A percentile compares a stretch with the other conserved stretches of the same genome.
Evolutionary conservation across 352 stramenopile species (phyloP).

Genomic region (Globisporangium paroecandrum): DNA sequence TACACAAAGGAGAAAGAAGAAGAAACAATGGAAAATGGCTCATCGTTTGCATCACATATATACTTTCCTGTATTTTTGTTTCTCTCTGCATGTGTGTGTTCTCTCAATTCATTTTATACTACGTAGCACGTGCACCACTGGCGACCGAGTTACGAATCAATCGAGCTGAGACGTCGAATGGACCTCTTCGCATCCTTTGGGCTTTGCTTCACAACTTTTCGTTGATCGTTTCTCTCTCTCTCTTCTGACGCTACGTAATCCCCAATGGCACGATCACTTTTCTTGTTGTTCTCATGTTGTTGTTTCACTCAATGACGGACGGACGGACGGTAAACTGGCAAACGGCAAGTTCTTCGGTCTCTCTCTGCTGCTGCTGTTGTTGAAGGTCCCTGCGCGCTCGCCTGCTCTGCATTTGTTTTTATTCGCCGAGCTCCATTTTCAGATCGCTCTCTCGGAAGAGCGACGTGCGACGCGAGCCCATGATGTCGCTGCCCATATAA

Average conservation of each 20-base stretch:
- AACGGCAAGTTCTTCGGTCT: background rate
- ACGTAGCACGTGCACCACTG: background rate
- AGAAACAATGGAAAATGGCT: background rate
- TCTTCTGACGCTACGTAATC: too few relatives aligned
- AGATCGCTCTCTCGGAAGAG: conserved; percentile 83
- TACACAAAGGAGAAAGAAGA: background rate
- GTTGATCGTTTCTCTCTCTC: background rate
- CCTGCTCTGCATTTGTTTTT: background rate
- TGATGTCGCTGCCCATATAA: conserved; percentile 86
- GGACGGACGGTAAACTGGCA: background rate
- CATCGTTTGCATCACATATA: conserved; percentile 3
- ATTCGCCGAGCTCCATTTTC: conserved; percentile 81
- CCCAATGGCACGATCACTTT: background rate
- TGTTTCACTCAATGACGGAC: background rate
- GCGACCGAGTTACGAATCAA: background rate
- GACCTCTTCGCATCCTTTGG: background rate
- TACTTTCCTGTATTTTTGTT: conserved; percentile 8
- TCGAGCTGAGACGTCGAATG: too few relatives aligned
- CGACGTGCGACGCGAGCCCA: conserved; percentile 76
- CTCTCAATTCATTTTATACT: conserved; percentile 4
- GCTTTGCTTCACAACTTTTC: background rate
- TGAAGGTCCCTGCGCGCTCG: background rate
- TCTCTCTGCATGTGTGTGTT: background rate
- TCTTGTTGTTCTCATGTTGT: background rate
- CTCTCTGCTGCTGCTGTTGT: background rate